These are phyloP conservation scores for Sporothrix schenckii DNA, from an alignment of 2,329 filamentous ascomycete species.

Conservation along the genomic window DNA sequence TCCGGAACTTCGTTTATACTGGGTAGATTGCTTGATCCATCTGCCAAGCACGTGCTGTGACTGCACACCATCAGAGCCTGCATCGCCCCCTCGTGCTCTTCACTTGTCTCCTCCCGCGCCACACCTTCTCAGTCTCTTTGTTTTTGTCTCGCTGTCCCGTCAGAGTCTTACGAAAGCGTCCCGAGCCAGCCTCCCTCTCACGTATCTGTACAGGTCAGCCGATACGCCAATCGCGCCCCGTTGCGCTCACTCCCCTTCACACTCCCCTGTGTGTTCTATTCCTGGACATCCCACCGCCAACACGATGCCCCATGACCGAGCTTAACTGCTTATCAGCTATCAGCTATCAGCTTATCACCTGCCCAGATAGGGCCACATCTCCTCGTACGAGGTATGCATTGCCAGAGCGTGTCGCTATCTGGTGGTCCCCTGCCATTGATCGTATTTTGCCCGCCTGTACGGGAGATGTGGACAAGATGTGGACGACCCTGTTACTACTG, in stretches of 20 bases:
- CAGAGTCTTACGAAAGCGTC: no score
- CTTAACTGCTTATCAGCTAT: conserved; percentile 30
- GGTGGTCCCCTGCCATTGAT: neutral
- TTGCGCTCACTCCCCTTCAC: conserved; percentile 27
- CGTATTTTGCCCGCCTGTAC: neutral
- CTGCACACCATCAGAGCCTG: conserved; percentile 24
- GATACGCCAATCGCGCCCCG: conserved; percentile 27
- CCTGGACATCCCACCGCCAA: conserved; percentile 16
- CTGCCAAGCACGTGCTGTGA: conserved; percentile 23
- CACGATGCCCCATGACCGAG: conserved; percentile 26
- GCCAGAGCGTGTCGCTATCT: no score
- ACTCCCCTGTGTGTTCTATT: conserved; percentile 22
- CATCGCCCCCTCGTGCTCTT: neutral
- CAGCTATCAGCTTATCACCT: conserved; percentile 29
- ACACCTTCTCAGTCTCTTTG: neutral
- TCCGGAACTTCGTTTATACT: neutral
- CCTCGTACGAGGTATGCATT: neutral
- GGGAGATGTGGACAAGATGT: neutral
- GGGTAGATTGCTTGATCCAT: neutral
- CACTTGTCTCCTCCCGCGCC: neutral
- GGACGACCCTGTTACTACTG: neutral
- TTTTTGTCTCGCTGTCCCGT: neutral
- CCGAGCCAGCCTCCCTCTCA: neutral
- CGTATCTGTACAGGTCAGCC: neutral
- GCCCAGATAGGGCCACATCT: neutral